A percentile compares a stretch with the other conserved stretches of the same genome.
These are phyloP conservation scores for Tylopilus subfusipes DNA, from an alignment of 768 basidiomycete species.

Conservation along the genomic window DNA sequence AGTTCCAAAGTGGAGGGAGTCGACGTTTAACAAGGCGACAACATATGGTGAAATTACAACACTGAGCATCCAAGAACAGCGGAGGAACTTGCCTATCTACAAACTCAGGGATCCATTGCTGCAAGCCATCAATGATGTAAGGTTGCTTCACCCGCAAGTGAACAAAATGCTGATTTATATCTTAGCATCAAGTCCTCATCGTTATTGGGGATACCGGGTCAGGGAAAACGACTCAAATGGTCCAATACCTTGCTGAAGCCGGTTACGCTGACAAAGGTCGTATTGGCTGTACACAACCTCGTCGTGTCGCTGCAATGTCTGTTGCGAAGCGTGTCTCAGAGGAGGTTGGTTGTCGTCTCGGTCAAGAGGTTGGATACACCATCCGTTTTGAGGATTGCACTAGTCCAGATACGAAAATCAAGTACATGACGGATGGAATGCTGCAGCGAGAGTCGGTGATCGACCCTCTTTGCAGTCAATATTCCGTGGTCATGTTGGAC, in stretches of 20 bases:
- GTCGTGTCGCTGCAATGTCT: conserved; percentile 99
- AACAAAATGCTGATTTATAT: conserved; percentile 15
- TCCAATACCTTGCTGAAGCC: conserved; percentile 93
- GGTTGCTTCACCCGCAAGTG: neutral
- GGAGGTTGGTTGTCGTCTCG: conserved; percentile 95
- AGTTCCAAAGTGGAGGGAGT: conserved; percentile 87
- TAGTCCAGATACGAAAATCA: conserved; percentile 97
- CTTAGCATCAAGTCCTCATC: conserved; percentile 82
- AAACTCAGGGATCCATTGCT: conserved; percentile 89
- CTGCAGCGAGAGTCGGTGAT: conserved; percentile 94
- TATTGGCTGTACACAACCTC: conserved; percentile 97
- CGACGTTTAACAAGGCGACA: conserved; percentile 91
- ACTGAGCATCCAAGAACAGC: conserved; percentile 90
- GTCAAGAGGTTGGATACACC: conserved; percentile 96
- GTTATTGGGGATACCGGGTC: conserved; percentile 99
- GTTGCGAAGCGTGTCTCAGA: conserved; percentile 98
- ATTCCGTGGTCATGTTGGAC: conserved; percentile 96
- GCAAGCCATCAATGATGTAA: conserved; percentile 86
- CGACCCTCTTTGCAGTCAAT: conserved; percentile 89
- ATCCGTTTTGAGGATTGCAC: conserved; percentile 99
- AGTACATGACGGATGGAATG: conserved; percentile 99
- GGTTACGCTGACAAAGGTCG: conserved; percentile 88
- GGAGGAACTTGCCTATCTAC: conserved; percentile 88
- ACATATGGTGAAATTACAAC: conserved; percentile 92
- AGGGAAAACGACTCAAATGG: conserved; percentile 99